Evolutionary conservation across 2,329 filamentous ascomycete species (phyloP), one percentile per base, ranked within the genome.

Genomic region (Acarospora socialis): DNA sequence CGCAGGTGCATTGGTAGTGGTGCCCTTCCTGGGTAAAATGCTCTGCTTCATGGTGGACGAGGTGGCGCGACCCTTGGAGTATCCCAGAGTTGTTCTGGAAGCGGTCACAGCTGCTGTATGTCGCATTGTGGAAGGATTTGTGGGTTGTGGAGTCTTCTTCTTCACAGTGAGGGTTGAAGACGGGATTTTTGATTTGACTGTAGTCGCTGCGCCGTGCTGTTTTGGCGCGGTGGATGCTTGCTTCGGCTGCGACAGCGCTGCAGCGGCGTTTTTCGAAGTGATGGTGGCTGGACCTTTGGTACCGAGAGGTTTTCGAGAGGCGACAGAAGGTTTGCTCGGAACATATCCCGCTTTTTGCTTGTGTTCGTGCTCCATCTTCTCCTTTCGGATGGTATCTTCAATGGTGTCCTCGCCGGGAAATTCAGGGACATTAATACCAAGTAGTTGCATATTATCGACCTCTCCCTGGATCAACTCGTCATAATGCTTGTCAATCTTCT

Each of bases 71-170:
- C 86, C 84, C 52, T 79, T 82, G 34, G 71, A 81, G 51, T 92
- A 93, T 10, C 86, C 86, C 24, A 93, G 67, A 0, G 84, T 93
- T 34, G 73, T 86, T 40, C 76, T 73, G 2, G 84, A 92, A 4
- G 73, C 74, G 4, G 70, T 70, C 14, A 70, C 66, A 1, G 78
- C 76, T 7, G 68, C 63, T 6, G 66, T 66, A 41, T 72, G 69
- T 28, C 73, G 70, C 43, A 70, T 63, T 7, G 54, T 49, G n/a
- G 63, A 63, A 1, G 63, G 55, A 38, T 66, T 67, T 5, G 60
- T 56, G 2, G 63, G 55, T 4, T 55, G 44, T 4, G 54, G 45
- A n/a, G 57, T 50, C 31, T 64, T 65, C 35, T 56, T 60, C 33
- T 49, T 56, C 8, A 51, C 45, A 21, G 56, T 43, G 16, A 52